Percentiles rank a stretch among this genome's conserved stretches.
phyloP scores from a whole-genome alignment of 2,329 filamentous ascomycete genomes.

The Berkeleyomyces basicola region DNA sequence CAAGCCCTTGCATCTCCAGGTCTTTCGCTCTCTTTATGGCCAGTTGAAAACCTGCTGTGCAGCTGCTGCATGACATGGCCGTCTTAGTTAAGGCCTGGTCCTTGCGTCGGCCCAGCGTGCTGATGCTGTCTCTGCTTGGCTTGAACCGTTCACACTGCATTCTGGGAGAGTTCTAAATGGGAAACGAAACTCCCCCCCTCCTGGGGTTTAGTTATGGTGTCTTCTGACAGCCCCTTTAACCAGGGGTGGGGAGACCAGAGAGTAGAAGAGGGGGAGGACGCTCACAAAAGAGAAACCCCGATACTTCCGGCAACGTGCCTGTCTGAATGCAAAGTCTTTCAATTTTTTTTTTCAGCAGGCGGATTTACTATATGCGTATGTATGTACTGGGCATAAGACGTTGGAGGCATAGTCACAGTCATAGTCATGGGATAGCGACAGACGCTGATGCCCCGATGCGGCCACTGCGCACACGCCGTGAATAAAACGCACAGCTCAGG shows the following conservation, averaged over 20 bases:
- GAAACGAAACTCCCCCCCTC: background rate
- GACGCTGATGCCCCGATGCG: background rate
- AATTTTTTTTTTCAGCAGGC: too few species aligned
- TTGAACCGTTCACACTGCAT: too few species aligned
- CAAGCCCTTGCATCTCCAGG: background rate
- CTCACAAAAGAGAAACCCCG: background rate
- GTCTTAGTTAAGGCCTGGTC: background rate
- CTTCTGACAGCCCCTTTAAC: slow-evolving; percentile 2
- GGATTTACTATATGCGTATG: too few species aligned
- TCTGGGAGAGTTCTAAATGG: background rate
- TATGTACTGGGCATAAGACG: too few species aligned
- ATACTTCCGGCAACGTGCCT: background rate
- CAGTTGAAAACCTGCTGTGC: background rate
- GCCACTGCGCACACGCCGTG: background rate
- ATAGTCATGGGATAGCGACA: too few species aligned
- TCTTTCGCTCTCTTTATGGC: background rate
- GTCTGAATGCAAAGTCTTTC: background rate
- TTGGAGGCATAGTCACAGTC: too few species aligned
- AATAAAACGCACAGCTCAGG: slow-evolving; percentile 2
- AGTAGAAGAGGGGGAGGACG: too few species aligned
- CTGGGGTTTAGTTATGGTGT: background rate
- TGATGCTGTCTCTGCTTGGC: background rate
- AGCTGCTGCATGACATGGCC: background rate
- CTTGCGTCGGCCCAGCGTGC: background rate
- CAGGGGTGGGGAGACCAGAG: background rate